Percentiles rank a stretch among this genome's conserved stretches.
Evolutionary conservation across 2,329 filamentous ascomycete species (phyloP).

Genomic region (Pseudogymnoascus sp.): DNA sequence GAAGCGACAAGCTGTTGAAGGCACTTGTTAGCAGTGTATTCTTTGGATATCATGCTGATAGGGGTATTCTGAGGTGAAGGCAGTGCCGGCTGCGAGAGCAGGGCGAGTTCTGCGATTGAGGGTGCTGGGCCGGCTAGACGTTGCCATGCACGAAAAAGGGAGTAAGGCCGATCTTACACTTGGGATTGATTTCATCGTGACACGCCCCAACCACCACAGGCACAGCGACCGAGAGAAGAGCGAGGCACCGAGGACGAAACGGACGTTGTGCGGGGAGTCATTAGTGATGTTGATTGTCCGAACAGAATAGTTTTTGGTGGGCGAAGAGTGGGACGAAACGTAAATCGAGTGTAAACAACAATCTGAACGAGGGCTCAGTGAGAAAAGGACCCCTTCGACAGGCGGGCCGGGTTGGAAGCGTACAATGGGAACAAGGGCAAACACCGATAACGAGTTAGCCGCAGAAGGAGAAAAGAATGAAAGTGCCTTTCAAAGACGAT

Average conservation of each 20-base stretch:
- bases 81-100: not conserved
- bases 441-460: not conserved
- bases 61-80: not conserved
- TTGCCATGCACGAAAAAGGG: constrained; percentile 1
- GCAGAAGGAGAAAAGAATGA: not conserved
- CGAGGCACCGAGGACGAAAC: constrained; percentile 11
- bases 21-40: not conserved
- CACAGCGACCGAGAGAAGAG: constrained; percentile 10
- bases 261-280: constrained; percentile 10
- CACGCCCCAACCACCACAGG: constrained; percentile 7
- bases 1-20: constrained; percentile 29
- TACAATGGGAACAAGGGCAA: constrained; percentile 5
- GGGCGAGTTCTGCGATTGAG: constrained; percentile 1
- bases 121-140: not conserved
- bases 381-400: not conserved
- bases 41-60: not conserved
- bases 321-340: constrained; percentile 7
- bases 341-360: constrained; percentile 8
- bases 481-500: constrained; percentile 4
- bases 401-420: not conserved
- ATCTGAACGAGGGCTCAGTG: constrained; percentile 2
- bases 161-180: constrained; percentile 13
- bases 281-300: constrained; percentile 9
- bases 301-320: constrained; percentile 7
- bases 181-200: constrained; percentile 15